Evolutionary conservation across 2,329 filamentous ascomycete genomes (phyloP).

Genomic region (Fusarium sp.): DNA sequence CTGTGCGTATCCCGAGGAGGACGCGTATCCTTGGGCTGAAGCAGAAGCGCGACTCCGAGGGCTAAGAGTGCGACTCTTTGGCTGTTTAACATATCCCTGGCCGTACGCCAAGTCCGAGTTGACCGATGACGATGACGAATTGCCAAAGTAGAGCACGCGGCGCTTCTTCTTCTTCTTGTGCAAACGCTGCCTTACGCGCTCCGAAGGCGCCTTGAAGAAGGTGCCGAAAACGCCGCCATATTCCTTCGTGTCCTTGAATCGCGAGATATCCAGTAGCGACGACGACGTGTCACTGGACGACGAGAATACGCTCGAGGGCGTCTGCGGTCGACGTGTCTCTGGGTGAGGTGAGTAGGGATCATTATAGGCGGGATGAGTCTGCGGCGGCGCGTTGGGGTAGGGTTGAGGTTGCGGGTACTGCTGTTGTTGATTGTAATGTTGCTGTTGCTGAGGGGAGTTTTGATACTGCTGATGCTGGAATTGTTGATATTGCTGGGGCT

Average conservation of each 20-base stretch:
- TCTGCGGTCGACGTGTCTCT: slow-evolving; percentile 43
- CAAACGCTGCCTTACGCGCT: slow-evolving; percentile 53
- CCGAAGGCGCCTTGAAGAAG: slow-evolving; percentile 73
- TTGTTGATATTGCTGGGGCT: slow-evolving; percentile 34
- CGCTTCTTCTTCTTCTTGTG: slow-evolving; percentile 59
- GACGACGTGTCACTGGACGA: slow-evolving; percentile 65
- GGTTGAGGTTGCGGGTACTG: slow-evolving; percentile 35
- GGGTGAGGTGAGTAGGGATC: slow-evolving; percentile 26
- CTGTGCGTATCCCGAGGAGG: slow-evolving; percentile 17
- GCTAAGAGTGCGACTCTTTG: slow-evolving; percentile 46
- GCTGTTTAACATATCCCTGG: slow-evolving; percentile 64
- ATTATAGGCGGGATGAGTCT: slow-evolving; percentile 34
- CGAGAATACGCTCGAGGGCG: slow-evolving; percentile 52
- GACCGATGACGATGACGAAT: slow-evolving; percentile 75
- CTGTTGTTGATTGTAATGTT: slow-evolving; percentile 19
- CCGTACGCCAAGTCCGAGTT: slow-evolving; percentile 78
- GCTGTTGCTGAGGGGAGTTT: slow-evolving; percentile 36
- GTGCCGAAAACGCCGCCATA: slow-evolving; percentile 68
- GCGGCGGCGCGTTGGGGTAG: slow-evolving; percentile 33
- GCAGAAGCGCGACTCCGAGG: slow-evolving; percentile 39
- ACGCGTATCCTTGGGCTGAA: slow-evolving; percentile 24
- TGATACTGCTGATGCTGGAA: slow-evolving; percentile 29
- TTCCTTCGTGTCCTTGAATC: slow-evolving; percentile 59
- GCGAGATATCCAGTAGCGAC: slow-evolving; percentile 75
- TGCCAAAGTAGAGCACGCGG: slow-evolving; percentile 69